Evolutionary conservation across 768 basidiomycete genomes (phyloP).

Genomic region (Naematelia encephala): DNA sequence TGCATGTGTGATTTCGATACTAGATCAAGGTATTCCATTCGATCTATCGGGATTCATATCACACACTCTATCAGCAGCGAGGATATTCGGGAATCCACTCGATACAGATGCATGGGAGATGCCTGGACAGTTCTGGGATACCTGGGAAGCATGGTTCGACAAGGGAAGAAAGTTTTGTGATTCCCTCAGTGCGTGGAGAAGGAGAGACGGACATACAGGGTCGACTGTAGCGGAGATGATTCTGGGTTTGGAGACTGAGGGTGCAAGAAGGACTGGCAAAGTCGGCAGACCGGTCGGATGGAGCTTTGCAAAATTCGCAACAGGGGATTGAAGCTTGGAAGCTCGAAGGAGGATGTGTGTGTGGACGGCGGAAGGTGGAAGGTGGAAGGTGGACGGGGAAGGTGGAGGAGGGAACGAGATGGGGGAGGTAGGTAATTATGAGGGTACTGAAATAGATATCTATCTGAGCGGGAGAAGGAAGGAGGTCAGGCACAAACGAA

Average conservation of each 20-base stretch:
- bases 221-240: slow-evolving; percentile 25
- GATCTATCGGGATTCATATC: slow-evolving; percentile 20
- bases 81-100: slow-evolving; percentile 23
- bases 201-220: slow-evolving; percentile 25
- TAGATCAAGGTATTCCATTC: slow-evolving; percentile 9
- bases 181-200: slow-evolving; percentile 21
- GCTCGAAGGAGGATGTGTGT: too few species aligned
- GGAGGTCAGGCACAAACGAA: too few species aligned
- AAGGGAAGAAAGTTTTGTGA: slow-evolving; percentile 19
- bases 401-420: too few species aligned
- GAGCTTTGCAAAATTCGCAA: slow-evolving; percentile 8
- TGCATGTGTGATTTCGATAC: slow-evolving; percentile 9
- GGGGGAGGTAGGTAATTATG: too few species aligned
- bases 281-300: slow-evolving; percentile 25
- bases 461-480: too few species aligned
- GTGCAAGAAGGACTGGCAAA: slow-evolving; percentile 12
- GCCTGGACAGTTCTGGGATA: slow-evolving; percentile 25
- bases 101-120: slow-evolving; percentile 37
- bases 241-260: slow-evolving; percentile 18
- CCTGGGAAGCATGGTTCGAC: slow-evolving; percentile 27
- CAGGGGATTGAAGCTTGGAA: neutral
- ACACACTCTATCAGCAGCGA: slow-evolving; percentile 11
- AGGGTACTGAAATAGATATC: too few species aligned
- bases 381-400: too few species aligned
- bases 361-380: too few species aligned